These are phyloP conservation scores for Spatholobus suberectus DNA, from an alignment of 306 rosid genomes.

Conservation along the genomic window DNA sequence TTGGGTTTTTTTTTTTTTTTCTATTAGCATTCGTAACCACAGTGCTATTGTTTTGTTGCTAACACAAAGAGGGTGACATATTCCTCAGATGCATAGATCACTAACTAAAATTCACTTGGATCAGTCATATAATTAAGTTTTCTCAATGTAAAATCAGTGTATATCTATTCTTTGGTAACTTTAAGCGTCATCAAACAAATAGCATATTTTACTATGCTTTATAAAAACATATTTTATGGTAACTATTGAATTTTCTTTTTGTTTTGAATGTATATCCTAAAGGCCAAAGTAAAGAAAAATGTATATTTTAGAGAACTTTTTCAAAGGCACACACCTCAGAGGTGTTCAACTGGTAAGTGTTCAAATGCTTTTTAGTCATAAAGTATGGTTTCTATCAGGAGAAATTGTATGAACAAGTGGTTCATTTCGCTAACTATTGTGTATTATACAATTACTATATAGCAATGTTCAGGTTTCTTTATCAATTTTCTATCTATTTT, in stretches of 20 bases:
- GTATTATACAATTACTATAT: background rate
- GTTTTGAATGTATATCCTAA: background rate
- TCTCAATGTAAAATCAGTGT: background rate
- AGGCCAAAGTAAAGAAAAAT: background rate
- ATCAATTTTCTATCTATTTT: background rate
- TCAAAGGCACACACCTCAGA: background rate
- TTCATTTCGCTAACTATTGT: background rate
- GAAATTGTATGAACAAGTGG: background rate
- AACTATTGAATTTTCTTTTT: background rate
- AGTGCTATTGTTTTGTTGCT: too few relatives aligned
- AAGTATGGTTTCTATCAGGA: background rate
- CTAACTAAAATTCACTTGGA: background rate
- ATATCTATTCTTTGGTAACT: background rate
- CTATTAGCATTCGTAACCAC: too few relatives aligned
- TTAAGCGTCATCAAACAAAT: background rate
- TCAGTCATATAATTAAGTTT: background rate
- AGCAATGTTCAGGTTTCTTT: background rate
- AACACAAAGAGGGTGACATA: background rate
- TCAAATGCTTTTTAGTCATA: background rate
- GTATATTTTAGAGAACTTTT: background rate
- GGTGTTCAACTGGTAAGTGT: background rate
- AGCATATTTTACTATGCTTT: background rate
- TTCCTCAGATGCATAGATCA: too few relatives aligned
- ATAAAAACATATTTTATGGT: background rate
- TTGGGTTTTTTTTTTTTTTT: too few relatives aligned